These are phyloP conservation scores for Capsicum baccatum DNA, from an alignment of 257 asterid genomes.

Conservation along the genomic window DNA sequence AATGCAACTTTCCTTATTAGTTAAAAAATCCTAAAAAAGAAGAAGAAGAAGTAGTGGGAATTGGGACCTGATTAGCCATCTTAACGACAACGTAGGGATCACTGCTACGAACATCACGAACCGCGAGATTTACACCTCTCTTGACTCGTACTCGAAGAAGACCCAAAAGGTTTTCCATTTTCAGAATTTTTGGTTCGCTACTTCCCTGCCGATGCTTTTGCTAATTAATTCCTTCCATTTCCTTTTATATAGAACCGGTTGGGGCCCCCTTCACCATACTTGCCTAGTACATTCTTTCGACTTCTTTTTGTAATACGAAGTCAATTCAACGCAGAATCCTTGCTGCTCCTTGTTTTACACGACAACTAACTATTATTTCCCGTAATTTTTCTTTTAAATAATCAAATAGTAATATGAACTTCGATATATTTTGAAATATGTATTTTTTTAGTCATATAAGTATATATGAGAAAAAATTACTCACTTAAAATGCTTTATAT, in stretches of 20 bases:
- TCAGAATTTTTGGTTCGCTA: slow-evolving; percentile 17
- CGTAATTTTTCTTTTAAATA: too few relatives aligned
- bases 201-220: background rate
- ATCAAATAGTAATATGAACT: too few relatives aligned
- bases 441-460: too few relatives aligned
- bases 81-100: slow-evolving; percentile 59
- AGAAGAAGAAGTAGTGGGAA: background rate
- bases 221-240: background rate
- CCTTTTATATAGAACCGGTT: background rate
- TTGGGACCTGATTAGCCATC: slow-evolving; percentile 29
- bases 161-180: slow-evolving; percentile 68
- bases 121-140: slow-evolving; percentile 82
- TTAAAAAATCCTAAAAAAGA: background rate
- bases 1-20: background rate
- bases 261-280: background rate
- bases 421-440: too few relatives aligned
- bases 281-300: too few relatives aligned
- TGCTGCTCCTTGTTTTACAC: too few relatives aligned
- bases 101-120: slow-evolving; percentile 84
- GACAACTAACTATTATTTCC: too few relatives aligned
- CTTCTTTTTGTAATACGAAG: too few relatives aligned
- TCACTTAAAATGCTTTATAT: too few relatives aligned
- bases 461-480: too few relatives aligned
- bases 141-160: slow-evolving; percentile 69
- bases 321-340: too few relatives aligned